A percentile compares a stretch with the other conserved stretches of the same genome.
These are phyloP conservation scores for Pleurostoma richardsiae DNA, from an alignment of 2,329 filamentous ascomycete genomes.

Conservation along the genomic window DNA sequence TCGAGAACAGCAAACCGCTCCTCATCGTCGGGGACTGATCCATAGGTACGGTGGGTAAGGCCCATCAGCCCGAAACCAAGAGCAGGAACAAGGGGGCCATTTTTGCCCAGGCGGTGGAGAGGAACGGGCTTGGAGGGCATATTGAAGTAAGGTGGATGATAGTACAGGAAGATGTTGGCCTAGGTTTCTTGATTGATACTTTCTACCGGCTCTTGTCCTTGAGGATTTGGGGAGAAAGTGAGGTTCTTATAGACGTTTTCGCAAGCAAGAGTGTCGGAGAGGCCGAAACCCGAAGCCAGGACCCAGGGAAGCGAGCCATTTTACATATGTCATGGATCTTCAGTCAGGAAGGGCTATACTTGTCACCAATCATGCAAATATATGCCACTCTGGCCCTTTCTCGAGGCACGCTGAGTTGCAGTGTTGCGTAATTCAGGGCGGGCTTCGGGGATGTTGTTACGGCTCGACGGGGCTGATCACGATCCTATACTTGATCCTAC, in stretches of 20 bases:
- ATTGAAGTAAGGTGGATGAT: background rate
- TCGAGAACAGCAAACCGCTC: constrained; percentile 11
- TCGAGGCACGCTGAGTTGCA: no score
- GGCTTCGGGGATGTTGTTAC: background rate
- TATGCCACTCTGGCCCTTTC: no score
- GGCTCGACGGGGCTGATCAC: background rate
- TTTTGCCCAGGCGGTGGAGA: background rate
- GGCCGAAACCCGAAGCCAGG: background rate
- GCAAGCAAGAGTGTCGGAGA: background rate
- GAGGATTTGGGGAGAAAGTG: background rate
- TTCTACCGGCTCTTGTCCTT: background rate
- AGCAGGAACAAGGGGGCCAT: constrained; percentile 4
- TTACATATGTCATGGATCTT: background rate
- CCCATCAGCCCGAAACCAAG: constrained; percentile 10
- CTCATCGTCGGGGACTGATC: constrained; percentile 8
- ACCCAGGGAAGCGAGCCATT: background rate
- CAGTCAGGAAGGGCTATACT: background rate
- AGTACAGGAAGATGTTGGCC: background rate
- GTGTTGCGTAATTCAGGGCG: background rate
- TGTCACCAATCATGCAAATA: background rate
- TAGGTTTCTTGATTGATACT: background rate
- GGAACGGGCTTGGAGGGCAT: background rate
- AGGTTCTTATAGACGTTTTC: background rate
- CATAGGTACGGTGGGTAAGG: constrained; percentile 9
- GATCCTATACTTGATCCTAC: background rate